phyloP scores from a whole-genome alignment of 176 grass and related monocot species.

The Cocos nucifera region DNA sequence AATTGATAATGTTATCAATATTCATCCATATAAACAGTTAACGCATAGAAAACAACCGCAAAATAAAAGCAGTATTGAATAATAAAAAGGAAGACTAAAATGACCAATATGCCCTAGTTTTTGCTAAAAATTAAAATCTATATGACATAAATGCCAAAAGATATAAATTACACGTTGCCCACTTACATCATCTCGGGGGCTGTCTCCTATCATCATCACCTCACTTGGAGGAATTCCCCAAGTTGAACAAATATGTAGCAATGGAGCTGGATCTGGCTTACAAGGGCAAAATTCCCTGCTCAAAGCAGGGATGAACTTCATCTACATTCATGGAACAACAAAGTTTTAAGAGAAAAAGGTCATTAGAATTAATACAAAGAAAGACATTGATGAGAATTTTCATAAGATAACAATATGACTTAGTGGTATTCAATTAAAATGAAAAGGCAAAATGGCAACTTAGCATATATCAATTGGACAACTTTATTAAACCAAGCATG shows the following conservation, averaged over 20 bases:
- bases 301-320: conserved; percentile 57
- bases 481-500: too few relatives aligned
- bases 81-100: background rate
- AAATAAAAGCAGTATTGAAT: too few relatives aligned
- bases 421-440: too few relatives aligned
- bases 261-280: conserved; percentile 86
- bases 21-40: too few relatives aligned
- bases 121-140: background rate
- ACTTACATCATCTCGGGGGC: conserved; percentile 87
- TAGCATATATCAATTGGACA: too few relatives aligned
- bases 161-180: background rate
- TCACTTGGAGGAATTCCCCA: conserved; percentile 74
- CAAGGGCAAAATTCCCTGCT: conserved; percentile 94
- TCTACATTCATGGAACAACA: conserved; percentile 21
- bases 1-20: too few relatives aligned
- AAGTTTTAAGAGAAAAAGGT: background rate
- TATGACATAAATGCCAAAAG: too few relatives aligned
- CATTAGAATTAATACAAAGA: too few relatives aligned
- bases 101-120: background rate
- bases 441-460: too few relatives aligned
- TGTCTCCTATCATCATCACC: conserved; percentile 92
- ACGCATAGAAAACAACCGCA: too few relatives aligned
- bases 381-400: too few relatives aligned
- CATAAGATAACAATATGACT: too few relatives aligned
- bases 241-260: conserved; percentile 80